Conservation (phyloP, 352 stramenopile species). For the Globisporangium parvum region DNA sequence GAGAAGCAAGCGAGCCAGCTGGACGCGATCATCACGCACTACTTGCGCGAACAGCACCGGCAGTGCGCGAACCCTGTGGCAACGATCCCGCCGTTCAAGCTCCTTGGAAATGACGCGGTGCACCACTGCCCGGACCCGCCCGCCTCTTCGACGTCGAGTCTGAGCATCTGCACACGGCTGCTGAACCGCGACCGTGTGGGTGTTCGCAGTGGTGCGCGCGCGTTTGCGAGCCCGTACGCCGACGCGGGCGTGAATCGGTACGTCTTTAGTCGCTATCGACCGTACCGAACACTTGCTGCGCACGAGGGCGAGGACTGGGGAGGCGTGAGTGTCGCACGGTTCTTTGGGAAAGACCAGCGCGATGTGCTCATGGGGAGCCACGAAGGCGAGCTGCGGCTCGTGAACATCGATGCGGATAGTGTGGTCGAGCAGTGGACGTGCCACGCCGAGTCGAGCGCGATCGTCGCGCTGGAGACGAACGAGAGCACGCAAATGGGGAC, state of each 20-base stretch:
- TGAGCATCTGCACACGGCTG: constrained; percentile 65
- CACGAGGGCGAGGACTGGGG: constrained; percentile 52
- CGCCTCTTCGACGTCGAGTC: constrained; percentile 29
- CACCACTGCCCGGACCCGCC: constrained; percentile 78
- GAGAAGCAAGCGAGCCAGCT: constrained; percentile 34
- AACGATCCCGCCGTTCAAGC: constrained; percentile 80
- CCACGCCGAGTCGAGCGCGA: constrained; percentile 59
- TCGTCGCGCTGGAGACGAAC: constrained; percentile 70
- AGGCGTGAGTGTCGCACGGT: constrained; percentile 52
- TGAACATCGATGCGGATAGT: constrained; percentile 58
- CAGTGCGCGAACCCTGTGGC: constrained; percentile 84
- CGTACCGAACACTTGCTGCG: constrained; percentile 52
- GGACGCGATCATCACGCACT: constrained; percentile 84
- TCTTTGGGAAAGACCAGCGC: constrained; percentile 54
- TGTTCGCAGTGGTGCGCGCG: constrained; percentile 34
- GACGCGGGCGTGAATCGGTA: constrained; percentile 75
- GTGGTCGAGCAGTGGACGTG: constrained; percentile 74
- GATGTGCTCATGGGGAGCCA: constrained; percentile 73
- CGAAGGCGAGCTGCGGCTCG: constrained; percentile 49
- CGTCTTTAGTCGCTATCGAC: constrained; percentile 71
- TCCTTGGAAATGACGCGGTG: constrained; percentile 42
- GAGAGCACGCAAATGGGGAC: constrained; percentile 42
- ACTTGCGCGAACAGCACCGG: constrained; percentile 83
- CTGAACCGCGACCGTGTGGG: constrained; percentile 39
- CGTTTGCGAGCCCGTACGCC: constrained; percentile 44